Evolutionary conservation across 176 grass and related monocot genomes (phyloP).

Genomic region (Ensete ventricosum): DNA sequence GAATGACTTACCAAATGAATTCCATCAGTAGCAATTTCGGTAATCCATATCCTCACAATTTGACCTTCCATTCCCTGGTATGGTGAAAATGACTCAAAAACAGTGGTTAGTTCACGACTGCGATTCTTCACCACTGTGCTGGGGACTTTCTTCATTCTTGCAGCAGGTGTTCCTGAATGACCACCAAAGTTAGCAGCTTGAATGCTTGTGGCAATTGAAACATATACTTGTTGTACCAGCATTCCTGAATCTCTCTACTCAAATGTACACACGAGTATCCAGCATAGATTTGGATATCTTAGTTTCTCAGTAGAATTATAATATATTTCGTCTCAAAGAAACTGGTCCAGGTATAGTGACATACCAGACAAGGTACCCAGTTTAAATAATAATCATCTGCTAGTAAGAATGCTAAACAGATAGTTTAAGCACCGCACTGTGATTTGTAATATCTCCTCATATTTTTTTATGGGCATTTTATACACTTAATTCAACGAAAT

Average conservation of each 20-base stretch:
- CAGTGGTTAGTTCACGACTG: conserved; percentile 70
- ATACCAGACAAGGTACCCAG: background rate
- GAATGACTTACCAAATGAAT: conserved; percentile 56
- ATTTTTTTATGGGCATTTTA: background rate
- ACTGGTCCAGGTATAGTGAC: background rate
- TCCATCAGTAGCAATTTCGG: conserved; percentile 77
- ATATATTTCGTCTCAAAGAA: background rate
- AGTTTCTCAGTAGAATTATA: background rate
- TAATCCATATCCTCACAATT: conserved; percentile 77
- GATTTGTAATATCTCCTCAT: background rate
- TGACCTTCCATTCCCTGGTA: conserved; percentile 77
- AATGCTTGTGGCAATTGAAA: background rate
- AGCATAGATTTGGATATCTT: background rate
- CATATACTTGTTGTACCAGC: background rate
- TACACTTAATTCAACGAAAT: background rate
- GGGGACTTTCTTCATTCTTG: conserved; percentile 88
- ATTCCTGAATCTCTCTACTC: background rate
- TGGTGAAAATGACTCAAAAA: conserved; percentile 87
- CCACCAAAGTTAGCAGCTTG: background rate
- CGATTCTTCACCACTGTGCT: conserved; percentile 77
- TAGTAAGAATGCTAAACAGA: background rate
- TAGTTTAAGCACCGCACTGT: no score
- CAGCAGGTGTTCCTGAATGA: conserved; percentile 83
- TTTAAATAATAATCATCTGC: background rate
- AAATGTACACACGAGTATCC: background rate